Percentiles rank a stretch among this genome's conserved stretches.
Conservation (phyloP, 306 rosid species). For the Arachis hypogaea region DNA sequence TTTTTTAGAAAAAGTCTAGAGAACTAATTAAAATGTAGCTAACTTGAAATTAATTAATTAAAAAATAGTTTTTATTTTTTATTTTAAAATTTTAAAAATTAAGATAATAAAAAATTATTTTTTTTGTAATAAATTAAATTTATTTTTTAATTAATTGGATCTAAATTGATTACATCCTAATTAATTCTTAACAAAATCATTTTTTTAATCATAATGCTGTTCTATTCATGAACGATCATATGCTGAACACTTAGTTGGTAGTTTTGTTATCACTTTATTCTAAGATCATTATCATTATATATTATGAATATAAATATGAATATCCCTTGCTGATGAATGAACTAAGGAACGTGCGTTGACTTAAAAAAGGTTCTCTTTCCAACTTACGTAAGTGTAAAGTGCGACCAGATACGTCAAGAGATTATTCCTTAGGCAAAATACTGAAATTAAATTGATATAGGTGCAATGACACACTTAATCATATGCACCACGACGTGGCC, state of each 20-base stretch:
- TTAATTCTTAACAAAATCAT: too few relatives aligned
- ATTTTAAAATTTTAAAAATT: too few relatives aligned
- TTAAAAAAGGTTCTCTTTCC: background rate
- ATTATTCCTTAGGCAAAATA: constrained; percentile 24
- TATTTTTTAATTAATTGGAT: too few relatives aligned
- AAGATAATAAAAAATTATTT: too few relatives aligned
- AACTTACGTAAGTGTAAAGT: background rate
- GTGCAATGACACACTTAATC: background rate
- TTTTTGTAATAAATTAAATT: too few relatives aligned
- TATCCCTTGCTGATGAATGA: background rate
- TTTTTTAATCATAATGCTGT: constrained; percentile 21
- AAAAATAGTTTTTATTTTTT: too few relatives aligned
- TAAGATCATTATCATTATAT: too few relatives aligned
- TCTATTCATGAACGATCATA: constrained; percentile 25
- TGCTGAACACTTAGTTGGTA: constrained; percentile 4
- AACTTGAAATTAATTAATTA: too few relatives aligned
- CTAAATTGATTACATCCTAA: too few relatives aligned
- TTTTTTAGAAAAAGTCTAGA: too few relatives aligned
- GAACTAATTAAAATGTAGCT: too few relatives aligned
- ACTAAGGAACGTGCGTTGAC: constrained; percentile 19
- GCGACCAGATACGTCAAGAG: constrained; percentile 17
- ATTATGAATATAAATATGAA: constrained; percentile 1
- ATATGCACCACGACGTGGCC: constrained; percentile 22
- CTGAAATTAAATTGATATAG: constrained; percentile 35
- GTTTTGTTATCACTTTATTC: constrained; percentile 26